Base-by-base conservation (phyloP, 2,329 filamentous ascomycete genomes). In the Monosporascus sp. region DNA sequence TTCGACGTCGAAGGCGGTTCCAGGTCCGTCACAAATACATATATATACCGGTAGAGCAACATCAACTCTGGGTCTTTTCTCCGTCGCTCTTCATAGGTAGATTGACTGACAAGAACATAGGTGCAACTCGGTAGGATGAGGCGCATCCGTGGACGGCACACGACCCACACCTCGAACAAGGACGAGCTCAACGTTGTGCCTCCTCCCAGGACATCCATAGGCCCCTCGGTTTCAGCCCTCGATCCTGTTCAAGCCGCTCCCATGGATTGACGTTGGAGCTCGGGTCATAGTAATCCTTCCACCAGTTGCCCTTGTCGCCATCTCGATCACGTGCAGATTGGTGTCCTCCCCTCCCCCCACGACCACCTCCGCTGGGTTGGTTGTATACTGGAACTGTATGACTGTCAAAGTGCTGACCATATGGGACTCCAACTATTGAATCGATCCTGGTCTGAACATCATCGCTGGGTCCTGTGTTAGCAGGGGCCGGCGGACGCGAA, bases 251-350 rank as follows among this genome's bases (percentile, higher is more conserved):
- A 20, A 86, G 68, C 8, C 65, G 68, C 49, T 77, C 79, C 88
- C 88, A 92, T 0, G 88, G 88, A 65, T 92, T 89, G 65, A 85
- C 78, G 60, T 89, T 82, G 56, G 86, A 88, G 54, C 76, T 78
- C 0, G 81, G 79, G 54, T 89, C 80, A 67, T 90, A 91, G 67
- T 88, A 89, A 37, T 77, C 83, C 40, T 78, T 72, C 68, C 86
- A 88, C 74, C 86, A 89, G 1, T 72, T 69, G 56, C 76, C 74
- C 49, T 68, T 68, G 38, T 76, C 67, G 3, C 73, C 72, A 31
- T 64, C 55, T 45, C 56, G 58, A 14, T 52, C 58, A 46, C 54
- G 52, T 41, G 56, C 56, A 35, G 40, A 52, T 37, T 61, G 55
- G 37, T 52, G 51, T 37, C 58, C 55, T 35, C 62, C 57, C 37